Conservation (phyloP, 2,329 filamentous ascomycete genomes). For the Pseudogymnoascus sp. region DNA sequence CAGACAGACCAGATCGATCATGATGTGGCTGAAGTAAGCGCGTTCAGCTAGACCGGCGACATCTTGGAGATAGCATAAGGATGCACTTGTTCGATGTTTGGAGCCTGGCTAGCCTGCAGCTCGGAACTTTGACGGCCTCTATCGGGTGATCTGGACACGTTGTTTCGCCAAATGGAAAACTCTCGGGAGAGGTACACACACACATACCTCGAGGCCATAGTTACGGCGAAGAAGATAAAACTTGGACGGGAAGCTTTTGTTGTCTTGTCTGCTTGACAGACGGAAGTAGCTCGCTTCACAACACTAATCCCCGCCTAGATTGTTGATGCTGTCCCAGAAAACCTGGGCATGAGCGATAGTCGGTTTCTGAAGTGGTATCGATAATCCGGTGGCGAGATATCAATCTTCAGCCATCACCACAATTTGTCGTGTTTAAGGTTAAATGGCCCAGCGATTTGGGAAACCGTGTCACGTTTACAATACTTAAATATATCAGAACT, state of each 20-base stretch:
- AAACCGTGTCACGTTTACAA: conserved; percentile 4
- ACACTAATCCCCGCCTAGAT: conserved; percentile 4
- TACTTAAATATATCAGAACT: neutral
- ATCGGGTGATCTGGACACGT: neutral
- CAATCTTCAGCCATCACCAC: neutral
- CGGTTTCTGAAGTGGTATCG: neutral
- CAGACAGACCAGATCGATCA: neutral
- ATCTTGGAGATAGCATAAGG: neutral
- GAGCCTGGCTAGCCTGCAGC: neutral
- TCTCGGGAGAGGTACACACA: neutral
- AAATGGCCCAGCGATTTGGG: neutral
- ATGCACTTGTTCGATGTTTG: neutral
- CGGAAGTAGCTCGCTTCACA: neutral
- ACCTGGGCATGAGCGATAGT: neutral
- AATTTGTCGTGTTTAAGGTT: neutral
- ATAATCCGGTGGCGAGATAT: neutral
- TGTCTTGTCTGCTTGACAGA: conserved; percentile 20
- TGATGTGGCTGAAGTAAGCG: neutral
- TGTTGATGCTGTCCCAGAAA: neutral
- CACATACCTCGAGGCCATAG: conserved; percentile 1
- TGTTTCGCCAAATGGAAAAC: neutral
- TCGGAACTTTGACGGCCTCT: neutral
- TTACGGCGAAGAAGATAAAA: conserved; percentile 9
- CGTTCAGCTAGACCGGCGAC: neutral
- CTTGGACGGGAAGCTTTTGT: neutral